Evolutionary conservation across 306 rosid genomes (phyloP), one percentile per base, ranked within the genome.

Genomic region (Begonia fuchsioides): DNA sequence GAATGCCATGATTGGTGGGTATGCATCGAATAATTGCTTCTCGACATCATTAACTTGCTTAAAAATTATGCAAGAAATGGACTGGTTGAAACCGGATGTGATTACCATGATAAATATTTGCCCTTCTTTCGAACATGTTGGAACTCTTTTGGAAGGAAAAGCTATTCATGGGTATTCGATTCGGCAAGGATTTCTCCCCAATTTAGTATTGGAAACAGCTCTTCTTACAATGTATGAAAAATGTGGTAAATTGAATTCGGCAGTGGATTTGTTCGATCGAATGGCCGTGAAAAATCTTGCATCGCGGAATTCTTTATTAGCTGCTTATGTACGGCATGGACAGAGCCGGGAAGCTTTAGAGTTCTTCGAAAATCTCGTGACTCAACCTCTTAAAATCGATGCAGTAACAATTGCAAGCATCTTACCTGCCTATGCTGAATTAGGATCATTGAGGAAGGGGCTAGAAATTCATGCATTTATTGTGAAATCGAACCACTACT

Each of bases 1-100:
- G 83, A 80, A 76, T 51, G 76, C 69, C 19, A 73, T 80, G 74
- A 70, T 80, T 13, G 59, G 67, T 15, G 78, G 72, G 6, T 80
- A 68, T 55, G 57, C 61, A 8, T 53, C 26, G 39, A 65, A 73
- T 59, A 56, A 40, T 11, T 39, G 1, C 38, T 65, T 61, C 1
- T 12, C 50, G 8, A 32, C 50, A 43, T 56, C 81, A 14, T 65
- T 65, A 55, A 39, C 48, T 59, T 64, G 72, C 61, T 68, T 62
- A 62, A 59, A 38, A 66, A 68, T 12, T 58, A 73, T 80, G 76
- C 73, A 64, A 40, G 60, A 69, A 44, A 60, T 13, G 35, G 74
- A 62, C 44, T 53, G 60, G 12, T 19, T 68, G 63, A 52, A 47
- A 7, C 76, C 66, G 40, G 83, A 76, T 64, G 46, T 16, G 38